These are phyloP conservation scores for Phytopythium sindhum DNA, from an alignment of 352 stramenopile species.

Conservation along the genomic window DNA sequence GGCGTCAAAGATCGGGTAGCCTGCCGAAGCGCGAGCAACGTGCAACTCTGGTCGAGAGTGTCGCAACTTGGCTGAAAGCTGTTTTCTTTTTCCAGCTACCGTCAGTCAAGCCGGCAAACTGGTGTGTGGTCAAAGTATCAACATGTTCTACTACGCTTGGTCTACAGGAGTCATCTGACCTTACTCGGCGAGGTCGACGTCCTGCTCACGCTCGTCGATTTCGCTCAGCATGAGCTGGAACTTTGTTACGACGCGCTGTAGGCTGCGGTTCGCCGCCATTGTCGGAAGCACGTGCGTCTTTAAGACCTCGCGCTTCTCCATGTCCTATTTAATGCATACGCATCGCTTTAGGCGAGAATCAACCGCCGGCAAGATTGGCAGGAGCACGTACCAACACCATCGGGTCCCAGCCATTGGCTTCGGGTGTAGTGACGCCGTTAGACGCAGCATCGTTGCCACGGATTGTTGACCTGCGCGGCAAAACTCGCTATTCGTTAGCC, in stretches of 20 bases:
- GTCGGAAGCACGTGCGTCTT: constrained; percentile 68
- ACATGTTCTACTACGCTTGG: neutral
- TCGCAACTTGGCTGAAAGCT: neutral
- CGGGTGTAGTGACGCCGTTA: neutral
- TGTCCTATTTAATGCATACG: constrained; percentile 30
- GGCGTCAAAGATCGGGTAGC: neutral
- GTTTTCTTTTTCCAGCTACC: neutral
- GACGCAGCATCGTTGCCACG: neutral
- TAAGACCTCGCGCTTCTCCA: constrained; percentile 71
- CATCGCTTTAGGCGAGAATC: constrained; percentile 10
- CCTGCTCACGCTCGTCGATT: constrained; percentile 44
- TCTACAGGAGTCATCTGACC: neutral
- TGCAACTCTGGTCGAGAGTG: too few relatives aligned
- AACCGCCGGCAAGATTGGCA: constrained; percentile 2
- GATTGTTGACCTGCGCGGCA: neutral
- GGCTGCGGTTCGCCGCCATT: constrained; percentile 72
- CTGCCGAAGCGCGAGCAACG: neutral
- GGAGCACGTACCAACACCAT: constrained; percentile 41
- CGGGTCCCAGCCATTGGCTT: constrained; percentile 25
- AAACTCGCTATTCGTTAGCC: neutral
- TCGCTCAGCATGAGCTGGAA: constrained; percentile 83
- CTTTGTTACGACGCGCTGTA: constrained; percentile 82
- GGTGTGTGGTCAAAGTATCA: neutral
- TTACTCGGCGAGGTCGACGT: constrained; percentile 7
- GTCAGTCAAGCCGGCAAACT: neutral